phyloP scores from a whole-genome alignment of 2,329 filamentous ascomycete genomes.

The Fusarium pseudoanthophilum region DNA sequence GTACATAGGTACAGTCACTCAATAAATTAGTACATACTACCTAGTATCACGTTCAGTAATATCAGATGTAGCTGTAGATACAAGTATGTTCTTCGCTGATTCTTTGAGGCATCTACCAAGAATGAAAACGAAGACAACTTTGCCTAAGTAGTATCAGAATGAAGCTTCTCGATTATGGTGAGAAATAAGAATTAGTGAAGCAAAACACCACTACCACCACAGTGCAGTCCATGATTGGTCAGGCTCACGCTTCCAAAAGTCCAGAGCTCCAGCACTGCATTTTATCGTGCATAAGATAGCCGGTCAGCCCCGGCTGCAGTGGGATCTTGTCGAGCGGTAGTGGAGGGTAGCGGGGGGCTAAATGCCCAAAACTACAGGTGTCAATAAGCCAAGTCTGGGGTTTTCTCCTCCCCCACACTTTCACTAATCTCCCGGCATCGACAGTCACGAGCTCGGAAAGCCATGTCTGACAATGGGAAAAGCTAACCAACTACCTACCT shows the following conservation, averaged over 20 bases:
- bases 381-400: constrained; percentile 26
- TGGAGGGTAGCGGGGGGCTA: constrained; percentile 1
- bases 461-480: constrained; percentile 12
- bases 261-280: constrained; percentile 28
- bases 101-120: background rate
- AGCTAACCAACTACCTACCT: background rate
- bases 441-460: constrained; percentile 18
- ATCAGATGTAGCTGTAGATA: no score
- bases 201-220: constrained; percentile 17
- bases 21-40: background rate
- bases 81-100: background rate
- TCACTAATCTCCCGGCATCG: background rate
- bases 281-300: constrained; percentile 31
- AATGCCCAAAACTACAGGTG: constrained; percentile 9
- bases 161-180: constrained; percentile 16
- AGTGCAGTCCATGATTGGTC: constrained; percentile 12
- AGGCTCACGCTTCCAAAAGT: constrained; percentile 10
- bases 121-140: background rate
- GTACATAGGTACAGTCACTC: background rate
- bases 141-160: background rate
- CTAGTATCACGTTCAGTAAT: background rate
- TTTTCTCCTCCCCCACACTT: constrained; percentile 33
- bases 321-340: constrained; percentile 16
- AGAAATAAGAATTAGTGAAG: constrained; percentile 41
- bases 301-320: constrained; percentile 27